Conservation (phyloP, 2,329 filamentous ascomycete species). For the Monosporascus sp. region DNA sequence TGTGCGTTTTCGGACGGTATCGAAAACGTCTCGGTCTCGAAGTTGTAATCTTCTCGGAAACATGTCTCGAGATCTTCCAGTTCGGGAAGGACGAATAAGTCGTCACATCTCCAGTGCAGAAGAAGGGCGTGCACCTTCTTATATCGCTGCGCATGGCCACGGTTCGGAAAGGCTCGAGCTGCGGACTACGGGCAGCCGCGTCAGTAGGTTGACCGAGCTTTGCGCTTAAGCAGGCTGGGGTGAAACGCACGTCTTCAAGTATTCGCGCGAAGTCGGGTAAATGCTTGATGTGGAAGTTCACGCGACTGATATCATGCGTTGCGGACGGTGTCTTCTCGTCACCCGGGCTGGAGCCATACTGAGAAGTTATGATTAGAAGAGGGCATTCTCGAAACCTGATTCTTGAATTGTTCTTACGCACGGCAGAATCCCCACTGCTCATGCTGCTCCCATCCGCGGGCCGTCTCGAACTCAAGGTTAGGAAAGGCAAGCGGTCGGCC, state of each 20-base stretch:
- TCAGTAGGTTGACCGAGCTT: conserved; percentile 1
- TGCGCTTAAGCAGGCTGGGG: background rate
- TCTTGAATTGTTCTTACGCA: conserved; percentile 30
- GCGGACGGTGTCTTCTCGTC: conserved; percentile 34
- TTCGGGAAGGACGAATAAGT: conserved; percentile 53
- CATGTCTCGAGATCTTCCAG: conserved; percentile 51
- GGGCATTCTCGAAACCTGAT: conserved; percentile 18
- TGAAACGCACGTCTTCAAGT: conserved; percentile 45
- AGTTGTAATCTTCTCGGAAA: conserved; percentile 49
- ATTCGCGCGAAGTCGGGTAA: conserved; percentile 48
- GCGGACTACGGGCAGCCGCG: conserved; percentile 38
- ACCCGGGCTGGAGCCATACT: conserved; percentile 40
- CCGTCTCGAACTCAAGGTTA: conserved; percentile 46
- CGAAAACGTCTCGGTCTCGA: conserved; percentile 51
- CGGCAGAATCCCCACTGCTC: conserved; percentile 43
- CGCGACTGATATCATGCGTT: conserved; percentile 53
- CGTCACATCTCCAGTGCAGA: conserved; percentile 53
- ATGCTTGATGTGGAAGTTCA: conserved; percentile 53
- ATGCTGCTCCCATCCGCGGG: conserved; percentile 40
- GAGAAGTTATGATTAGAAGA: conserved; percentile 28
- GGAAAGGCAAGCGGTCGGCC: conserved; percentile 42
- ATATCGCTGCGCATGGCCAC: conserved; percentile 48
- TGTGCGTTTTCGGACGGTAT: conserved; percentile 55
- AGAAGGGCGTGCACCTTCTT: conserved; percentile 49
- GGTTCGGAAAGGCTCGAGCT: conserved; percentile 50